Conservation (phyloP, 805 yeast species). For the Naumovozyma castellii region DNA sequence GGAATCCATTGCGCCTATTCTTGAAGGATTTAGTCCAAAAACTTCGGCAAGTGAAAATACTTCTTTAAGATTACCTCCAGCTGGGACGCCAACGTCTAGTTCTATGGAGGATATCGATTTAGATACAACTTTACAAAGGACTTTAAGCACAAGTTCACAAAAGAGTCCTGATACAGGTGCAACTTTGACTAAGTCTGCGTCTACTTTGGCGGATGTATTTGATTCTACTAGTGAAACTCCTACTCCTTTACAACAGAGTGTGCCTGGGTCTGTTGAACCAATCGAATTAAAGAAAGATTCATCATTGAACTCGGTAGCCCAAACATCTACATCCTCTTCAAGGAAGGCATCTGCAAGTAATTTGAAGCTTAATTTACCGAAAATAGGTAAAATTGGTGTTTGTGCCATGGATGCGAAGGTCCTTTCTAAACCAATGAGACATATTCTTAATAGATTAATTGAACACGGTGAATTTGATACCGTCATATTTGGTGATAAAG, state of each 20-base stretch:
- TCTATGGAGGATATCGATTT: slow-evolving; percentile 21
- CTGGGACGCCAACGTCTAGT: slow-evolving; percentile 17
- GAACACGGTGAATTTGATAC: slow-evolving; percentile 95
- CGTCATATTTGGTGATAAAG: slow-evolving; percentile 94
- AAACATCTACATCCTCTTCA: slow-evolving; percentile 21
- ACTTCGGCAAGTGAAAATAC: slow-evolving; percentile 45
- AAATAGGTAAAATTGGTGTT: slow-evolving; percentile 89
- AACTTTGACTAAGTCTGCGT: not conserved
- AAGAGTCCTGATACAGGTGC: slow-evolving; percentile 1
- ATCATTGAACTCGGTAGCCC: not conserved
- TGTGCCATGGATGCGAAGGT: slow-evolving; percentile 99
- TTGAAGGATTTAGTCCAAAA: slow-evolving; percentile 65
- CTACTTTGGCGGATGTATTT: not conserved
- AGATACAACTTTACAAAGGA: slow-evolving; percentile 18
- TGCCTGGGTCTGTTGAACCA: not conserved
- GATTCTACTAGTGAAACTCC: not conserved
- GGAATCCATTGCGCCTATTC: slow-evolving; percentile 71
- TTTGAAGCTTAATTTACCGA: slow-evolving; percentile 41
- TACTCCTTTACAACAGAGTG: not conserved
- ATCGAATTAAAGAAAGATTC: not conserved
- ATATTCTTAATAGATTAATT: slow-evolving; percentile 75
- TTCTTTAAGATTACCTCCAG: slow-evolving; percentile 29
- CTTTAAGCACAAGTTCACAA: slow-evolving; percentile 20
- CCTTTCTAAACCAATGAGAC: slow-evolving; percentile 88
- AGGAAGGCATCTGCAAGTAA: slow-evolving; percentile 22